Conservation (phyloP, 140 eudicot genomes). For the Ambrosia hybrid region DNA sequence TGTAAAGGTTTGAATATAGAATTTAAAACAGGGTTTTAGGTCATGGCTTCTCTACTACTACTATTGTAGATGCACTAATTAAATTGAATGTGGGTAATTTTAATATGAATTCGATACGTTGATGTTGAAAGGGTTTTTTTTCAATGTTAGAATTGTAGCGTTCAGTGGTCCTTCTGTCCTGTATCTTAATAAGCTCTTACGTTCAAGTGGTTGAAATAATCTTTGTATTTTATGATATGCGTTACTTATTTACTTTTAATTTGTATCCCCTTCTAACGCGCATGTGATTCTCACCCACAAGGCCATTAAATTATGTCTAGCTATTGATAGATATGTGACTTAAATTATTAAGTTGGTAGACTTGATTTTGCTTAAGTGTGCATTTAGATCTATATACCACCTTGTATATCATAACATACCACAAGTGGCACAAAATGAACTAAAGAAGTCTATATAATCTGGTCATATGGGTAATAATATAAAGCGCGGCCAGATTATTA, state of each 20-base stretch:
- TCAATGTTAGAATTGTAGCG: neutral
- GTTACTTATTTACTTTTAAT: no score
- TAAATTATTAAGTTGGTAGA: neutral
- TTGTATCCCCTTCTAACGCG: no score
- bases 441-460: no score
- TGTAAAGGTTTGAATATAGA: neutral
- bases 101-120: neutral
- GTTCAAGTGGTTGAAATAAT: neutral
- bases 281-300: no score
- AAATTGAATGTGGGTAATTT: neutral
- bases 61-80: neutral
- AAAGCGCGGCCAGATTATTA: no score
- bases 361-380: slow-evolving; percentile 4
- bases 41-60: neutral
- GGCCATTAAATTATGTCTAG: neutral
- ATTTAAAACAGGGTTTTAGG: neutral
- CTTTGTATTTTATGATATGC: no score
- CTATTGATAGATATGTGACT: neutral
- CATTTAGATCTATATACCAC: neutral
- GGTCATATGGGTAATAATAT: no score
- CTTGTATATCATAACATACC: no score
- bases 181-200: neutral
- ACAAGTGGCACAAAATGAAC: no score
- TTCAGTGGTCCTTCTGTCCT: neutral
- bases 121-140: neutral